These are phyloP conservation scores for Calonectria fujianensis DNA, from an alignment of 2,329 filamentous ascomycete species.

Conservation along the genomic window DNA sequence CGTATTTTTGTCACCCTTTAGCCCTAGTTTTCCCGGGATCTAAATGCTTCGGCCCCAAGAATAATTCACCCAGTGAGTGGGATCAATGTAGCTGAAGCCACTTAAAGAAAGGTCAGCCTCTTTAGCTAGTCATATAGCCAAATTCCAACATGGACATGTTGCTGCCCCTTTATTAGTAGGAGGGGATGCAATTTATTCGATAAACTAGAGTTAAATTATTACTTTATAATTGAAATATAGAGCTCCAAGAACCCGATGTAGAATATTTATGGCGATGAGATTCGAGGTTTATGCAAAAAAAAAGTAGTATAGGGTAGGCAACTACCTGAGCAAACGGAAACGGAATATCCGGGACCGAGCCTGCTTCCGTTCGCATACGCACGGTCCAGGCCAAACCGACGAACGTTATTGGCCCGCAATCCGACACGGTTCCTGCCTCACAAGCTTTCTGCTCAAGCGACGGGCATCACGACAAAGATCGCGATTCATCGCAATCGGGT, in stretches of 20 bases:
- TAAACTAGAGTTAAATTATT: too few species aligned
- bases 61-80: too few species aligned
- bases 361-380: slow-evolving; percentile 7
- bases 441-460: slow-evolving; percentile 42
- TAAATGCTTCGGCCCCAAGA: too few species aligned
- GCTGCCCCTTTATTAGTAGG: too few species aligned
- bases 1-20: too few species aligned
- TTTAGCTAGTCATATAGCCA: too few species aligned
- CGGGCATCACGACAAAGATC: slow-evolving; percentile 35
- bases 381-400: slow-evolving; percentile 19
- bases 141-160: too few species aligned
- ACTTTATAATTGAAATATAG: neutral
- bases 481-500: slow-evolving; percentile 35
- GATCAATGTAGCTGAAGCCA: too few species aligned
- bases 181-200: too few species aligned
- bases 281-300: too few species aligned
- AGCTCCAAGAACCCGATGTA: neutral
- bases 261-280: neutral
- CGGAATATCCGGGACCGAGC: slow-evolving; percentile 50
- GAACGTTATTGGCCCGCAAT: slow-evolving; percentile 50
- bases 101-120: too few species aligned
- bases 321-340: slow-evolving; percentile 34
- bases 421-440: slow-evolving; percentile 49
- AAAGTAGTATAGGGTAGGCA: neutral
- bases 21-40: too few species aligned